Evolutionary conservation across 2,329 filamentous ascomycete genomes (phyloP).

Genomic region (Laburnicola sp.): DNA sequence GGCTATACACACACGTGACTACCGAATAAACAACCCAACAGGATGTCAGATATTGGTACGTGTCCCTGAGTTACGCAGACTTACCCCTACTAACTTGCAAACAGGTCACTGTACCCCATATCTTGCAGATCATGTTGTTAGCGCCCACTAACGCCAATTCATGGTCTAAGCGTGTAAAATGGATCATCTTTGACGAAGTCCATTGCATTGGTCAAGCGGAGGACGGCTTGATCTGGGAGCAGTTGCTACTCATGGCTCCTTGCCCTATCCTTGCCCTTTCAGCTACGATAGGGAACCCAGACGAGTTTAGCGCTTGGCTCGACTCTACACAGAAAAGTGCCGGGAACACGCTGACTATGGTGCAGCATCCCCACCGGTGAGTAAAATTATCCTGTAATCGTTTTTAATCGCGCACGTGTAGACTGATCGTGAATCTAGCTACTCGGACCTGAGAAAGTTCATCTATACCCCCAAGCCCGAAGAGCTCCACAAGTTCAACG

Average conservation of each 20-base stretch:
- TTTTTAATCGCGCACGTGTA: no score
- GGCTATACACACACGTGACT: constrained; percentile 77
- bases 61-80: neutral
- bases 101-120: constrained; percentile 67
- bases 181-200: constrained; percentile 82
- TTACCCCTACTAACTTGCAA: neutral
- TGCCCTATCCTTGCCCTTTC: constrained; percentile 80
- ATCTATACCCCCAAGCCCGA: constrained; percentile 59
- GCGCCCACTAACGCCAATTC: constrained; percentile 67
- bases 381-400: neutral
- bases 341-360: constrained; percentile 67
- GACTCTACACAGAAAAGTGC: constrained; percentile 64
- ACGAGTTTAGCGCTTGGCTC: constrained; percentile 71
- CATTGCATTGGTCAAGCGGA: constrained; percentile 78
- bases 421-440: constrained; percentile 49
- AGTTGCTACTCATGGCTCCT: constrained; percentile 71
- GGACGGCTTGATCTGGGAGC: constrained; percentile 78
- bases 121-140: constrained; percentile 74
- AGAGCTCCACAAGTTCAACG: constrained; percentile 53
- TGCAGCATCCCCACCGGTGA: constrained; percentile 58
- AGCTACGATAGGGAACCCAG: constrained; percentile 76
- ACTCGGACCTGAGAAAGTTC: constrained; percentile 79
- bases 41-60: constrained; percentile 72
- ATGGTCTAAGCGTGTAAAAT: constrained; percentile 69
- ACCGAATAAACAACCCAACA: constrained; percentile 71